Evolutionary conservation across 2,329 filamentous ascomycete genomes (phyloP).

Genomic region (Alternaria gaisen): DNA sequence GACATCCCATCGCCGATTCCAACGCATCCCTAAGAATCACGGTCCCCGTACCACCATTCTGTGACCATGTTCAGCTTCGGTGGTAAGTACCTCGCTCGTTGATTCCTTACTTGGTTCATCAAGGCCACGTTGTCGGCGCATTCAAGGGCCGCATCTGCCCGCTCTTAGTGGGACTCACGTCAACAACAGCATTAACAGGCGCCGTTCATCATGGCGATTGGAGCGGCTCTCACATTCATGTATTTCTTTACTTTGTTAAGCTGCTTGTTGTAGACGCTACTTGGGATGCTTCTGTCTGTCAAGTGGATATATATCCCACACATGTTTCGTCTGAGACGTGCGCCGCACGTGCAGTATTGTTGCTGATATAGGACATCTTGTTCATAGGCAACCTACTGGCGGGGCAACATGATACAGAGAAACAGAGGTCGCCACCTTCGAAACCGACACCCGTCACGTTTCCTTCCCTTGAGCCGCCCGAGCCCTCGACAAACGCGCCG

Average conservation of each 20-base stretch:
- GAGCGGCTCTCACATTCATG: not conserved
- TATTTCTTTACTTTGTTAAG: not conserved
- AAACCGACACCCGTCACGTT: slow-evolving; percentile 62
- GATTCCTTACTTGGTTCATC: not conserved
- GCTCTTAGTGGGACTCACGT: not conserved
- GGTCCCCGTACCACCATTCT: slow-evolving; percentile 4
- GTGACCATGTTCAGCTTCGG: slow-evolving; percentile 50
- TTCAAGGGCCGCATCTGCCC: slow-evolving; percentile 7
- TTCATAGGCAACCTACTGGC: slow-evolving; percentile 48
- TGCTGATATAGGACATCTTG: slow-evolving; percentile 38
- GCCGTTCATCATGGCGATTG: not conserved
- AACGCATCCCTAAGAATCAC: slow-evolving; percentile 4
- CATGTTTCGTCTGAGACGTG: slow-evolving; percentile 39
- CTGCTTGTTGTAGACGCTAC: slow-evolving; percentile 13
- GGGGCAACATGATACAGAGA: slow-evolving; percentile 50
- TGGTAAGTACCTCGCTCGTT: slow-evolving; percentile 39
- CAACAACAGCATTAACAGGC: slow-evolving; percentile 5
- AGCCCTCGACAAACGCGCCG: slow-evolving; percentile 34
- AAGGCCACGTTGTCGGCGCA: slow-evolving; percentile 4
- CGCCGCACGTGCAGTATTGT: slow-evolving; percentile 36
- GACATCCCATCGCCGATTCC: slow-evolving; percentile 10
- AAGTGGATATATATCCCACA: slow-evolving; percentile 30
- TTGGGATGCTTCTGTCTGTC: slow-evolving; percentile 26
- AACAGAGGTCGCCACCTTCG: slow-evolving; percentile 58
- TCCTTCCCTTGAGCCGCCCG: slow-evolving; percentile 56